Percentiles rank a stretch among this genome's conserved stretches.
These are phyloP conservation scores for Boletus eberwhitei DNA, from an alignment of 768 basidiomycete species.

Conservation along the genomic window DNA sequence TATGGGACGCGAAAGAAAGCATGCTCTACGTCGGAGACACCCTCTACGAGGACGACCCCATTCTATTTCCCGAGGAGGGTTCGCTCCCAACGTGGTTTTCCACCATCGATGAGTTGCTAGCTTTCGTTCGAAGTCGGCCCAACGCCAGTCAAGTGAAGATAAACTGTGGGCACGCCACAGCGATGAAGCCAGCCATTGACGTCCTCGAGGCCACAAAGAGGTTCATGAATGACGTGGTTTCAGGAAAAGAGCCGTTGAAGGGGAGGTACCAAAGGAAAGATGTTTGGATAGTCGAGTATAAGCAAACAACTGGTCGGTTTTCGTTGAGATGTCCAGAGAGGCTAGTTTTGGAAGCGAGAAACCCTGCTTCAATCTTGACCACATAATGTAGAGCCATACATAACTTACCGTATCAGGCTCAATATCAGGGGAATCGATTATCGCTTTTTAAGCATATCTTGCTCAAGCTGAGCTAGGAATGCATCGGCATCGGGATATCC, in stretches of 20 bases:
- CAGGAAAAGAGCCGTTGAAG: constrained; percentile 37
- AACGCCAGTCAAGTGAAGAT: constrained; percentile 34
- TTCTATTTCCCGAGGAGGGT: constrained; percentile 54
- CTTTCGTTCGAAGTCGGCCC: constrained; percentile 36
- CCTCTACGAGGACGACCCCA: constrained; percentile 51
- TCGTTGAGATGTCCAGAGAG: constrained; percentile 49
- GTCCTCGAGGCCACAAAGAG: constrained; percentile 39
- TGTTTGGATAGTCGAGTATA: constrained; percentile 43
- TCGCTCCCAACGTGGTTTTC: constrained; percentile 50
- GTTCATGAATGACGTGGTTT: constrained; percentile 49
- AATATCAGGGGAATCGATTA: background rate
- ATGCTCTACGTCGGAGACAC: constrained; percentile 60
- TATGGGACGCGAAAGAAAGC: constrained; percentile 46
- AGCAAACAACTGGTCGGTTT: constrained; percentile 40
- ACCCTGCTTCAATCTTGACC: constrained; percentile 4
- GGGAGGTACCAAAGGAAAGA: constrained; percentile 33
- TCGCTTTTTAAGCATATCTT: constrained; percentile 45
- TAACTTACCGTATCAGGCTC: background rate
- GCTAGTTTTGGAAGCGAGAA: constrained; percentile 39
- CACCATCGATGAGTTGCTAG: constrained; percentile 42
- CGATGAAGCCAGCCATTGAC: constrained; percentile 41
- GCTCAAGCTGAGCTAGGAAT: constrained; percentile 65
- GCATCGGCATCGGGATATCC: constrained; percentile 44
- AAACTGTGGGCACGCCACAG: constrained; percentile 51
- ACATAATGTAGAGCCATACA: background rate